Evolutionary conservation across 495 filamentous ascomycete species (phyloP).

Genomic region (Wilcoxina mikolae): DNA sequence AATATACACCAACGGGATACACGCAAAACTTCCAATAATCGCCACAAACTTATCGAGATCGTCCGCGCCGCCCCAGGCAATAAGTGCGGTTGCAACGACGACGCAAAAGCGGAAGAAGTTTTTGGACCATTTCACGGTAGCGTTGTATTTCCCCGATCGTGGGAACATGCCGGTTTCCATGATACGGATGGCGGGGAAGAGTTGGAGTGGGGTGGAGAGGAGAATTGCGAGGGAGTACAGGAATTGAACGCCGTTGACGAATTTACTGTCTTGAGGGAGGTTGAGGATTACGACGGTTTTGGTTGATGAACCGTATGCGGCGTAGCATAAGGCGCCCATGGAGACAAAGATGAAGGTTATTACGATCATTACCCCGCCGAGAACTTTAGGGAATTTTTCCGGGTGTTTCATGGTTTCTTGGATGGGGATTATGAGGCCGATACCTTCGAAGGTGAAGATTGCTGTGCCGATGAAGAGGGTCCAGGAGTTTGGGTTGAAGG

Average conservation of each 20-base stretch:
- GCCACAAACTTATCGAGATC: constrained; percentile 95
- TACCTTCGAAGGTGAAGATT: constrained; percentile 96
- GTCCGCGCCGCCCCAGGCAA: constrained; percentile 83
- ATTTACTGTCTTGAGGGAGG: constrained; percentile 83
- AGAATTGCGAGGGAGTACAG: constrained; percentile 90
- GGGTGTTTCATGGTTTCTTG: constrained; percentile 91
- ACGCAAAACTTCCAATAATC: constrained; percentile 91
- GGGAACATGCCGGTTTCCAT: constrained; percentile 55
- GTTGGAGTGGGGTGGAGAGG: constrained; percentile 81
- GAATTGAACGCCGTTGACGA: constrained; percentile 92
- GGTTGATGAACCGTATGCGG: constrained; percentile 84
- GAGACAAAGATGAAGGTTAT: constrained; percentile 80
- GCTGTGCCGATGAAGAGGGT: constrained; percentile 95
- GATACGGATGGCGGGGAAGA: constrained; percentile 83
- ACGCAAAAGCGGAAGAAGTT: constrained; percentile 88
- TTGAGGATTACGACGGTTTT: constrained; percentile 94
- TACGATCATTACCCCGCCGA: constrained; percentile 81
- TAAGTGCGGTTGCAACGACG: constrained; percentile 65
- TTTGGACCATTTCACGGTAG: constrained; percentile 96
- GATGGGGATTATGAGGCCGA: constrained; percentile 96
- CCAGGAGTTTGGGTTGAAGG: constrained; percentile 81
- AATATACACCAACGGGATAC: constrained; percentile 91
- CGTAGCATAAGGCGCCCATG: constrained; percentile 88
- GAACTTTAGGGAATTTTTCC: constrained; percentile 70
- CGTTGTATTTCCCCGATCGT: constrained; percentile 87